Conservation (phyloP, 2,329 filamentous ascomycete genomes). For the Hymenoscyphus scutula region DNA sequence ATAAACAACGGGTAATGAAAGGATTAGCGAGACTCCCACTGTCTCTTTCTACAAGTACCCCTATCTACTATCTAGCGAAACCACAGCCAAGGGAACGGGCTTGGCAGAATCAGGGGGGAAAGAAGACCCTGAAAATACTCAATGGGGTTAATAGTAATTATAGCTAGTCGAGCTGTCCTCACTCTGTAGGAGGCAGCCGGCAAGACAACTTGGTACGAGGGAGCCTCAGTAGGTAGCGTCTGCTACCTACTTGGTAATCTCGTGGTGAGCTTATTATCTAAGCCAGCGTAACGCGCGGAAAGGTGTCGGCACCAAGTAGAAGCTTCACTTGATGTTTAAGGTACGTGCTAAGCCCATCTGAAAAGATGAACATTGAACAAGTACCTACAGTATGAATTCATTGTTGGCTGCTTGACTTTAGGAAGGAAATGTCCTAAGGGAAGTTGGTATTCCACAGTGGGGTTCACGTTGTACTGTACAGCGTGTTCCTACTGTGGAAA, state of each 20-base stretch:
- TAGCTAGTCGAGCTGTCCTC: background rate
- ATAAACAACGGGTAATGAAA: too few relatives aligned
- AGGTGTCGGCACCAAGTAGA: conserved; percentile 1
- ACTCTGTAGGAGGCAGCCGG: too few relatives aligned
- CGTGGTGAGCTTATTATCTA: background rate
- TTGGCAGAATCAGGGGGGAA: conserved; percentile 4
- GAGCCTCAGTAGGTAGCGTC: too few relatives aligned
- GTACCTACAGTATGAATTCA: background rate
- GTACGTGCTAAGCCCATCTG: conserved; percentile 1
- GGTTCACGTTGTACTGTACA: too few relatives aligned
- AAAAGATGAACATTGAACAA: background rate
- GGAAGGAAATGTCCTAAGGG: background rate
- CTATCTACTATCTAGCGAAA: conserved; percentile 4
- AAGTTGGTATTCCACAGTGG: too few relatives aligned
- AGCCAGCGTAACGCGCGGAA: conserved; percentile 3
- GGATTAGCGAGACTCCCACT: background rate
- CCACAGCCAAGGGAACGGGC: background rate
- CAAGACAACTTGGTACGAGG: too few relatives aligned
- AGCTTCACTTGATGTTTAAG: conserved; percentile 1
- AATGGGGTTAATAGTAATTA: background rate
- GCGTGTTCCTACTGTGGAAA: too few relatives aligned
- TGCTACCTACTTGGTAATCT: background rate
- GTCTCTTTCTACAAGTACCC: too few relatives aligned
- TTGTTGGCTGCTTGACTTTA: background rate
- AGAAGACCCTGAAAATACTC: background rate